These are phyloP conservation scores for Stemphylium lycopersici DNA, from an alignment of 2,329 filamentous ascomycete genomes.

Conservation along the genomic window DNA sequence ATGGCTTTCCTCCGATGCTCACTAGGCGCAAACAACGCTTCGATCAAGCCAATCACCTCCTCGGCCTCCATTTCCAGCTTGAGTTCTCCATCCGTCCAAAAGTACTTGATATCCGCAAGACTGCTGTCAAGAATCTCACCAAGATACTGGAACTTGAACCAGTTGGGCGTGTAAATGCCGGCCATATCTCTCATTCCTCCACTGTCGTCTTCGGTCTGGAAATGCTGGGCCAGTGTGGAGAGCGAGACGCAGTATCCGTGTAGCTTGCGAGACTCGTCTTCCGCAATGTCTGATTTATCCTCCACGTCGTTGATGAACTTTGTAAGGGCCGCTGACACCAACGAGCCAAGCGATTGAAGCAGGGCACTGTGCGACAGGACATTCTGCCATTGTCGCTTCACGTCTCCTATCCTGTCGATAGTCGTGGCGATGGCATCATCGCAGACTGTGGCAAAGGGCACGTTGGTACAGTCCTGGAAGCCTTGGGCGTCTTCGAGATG, in stretches of 20 bases:
- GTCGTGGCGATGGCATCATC: slow-evolving; percentile 65
- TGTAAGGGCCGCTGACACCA: slow-evolving; percentile 62
- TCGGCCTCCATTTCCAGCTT: slow-evolving; percentile 66
- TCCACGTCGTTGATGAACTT: slow-evolving; percentile 68
- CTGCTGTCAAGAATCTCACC: slow-evolving; percentile 67
- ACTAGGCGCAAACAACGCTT: slow-evolving; percentile 69
- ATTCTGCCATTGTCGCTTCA: slow-evolving; percentile 63
- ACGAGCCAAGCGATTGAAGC: slow-evolving; percentile 65
- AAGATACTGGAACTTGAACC: slow-evolving; percentile 70
- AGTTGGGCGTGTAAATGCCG: slow-evolving; percentile 66
- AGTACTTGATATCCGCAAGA: slow-evolving; percentile 68
- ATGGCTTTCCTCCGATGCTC: slow-evolving; percentile 64
- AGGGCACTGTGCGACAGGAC: slow-evolving; percentile 66
- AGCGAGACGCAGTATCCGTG: slow-evolving; percentile 63
- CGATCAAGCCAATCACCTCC: slow-evolving; percentile 67
- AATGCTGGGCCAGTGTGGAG: slow-evolving; percentile 62
- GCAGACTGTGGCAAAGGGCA: slow-evolving; percentile 65
- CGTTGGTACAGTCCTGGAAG: slow-evolving; percentile 64
- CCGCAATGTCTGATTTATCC: slow-evolving; percentile 68
- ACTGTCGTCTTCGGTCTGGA: slow-evolving; percentile 55
- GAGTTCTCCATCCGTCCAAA: slow-evolving; percentile 70
- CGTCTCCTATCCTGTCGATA: slow-evolving; percentile 62
- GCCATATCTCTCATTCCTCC: slow-evolving; percentile 59
- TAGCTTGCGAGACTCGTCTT: slow-evolving; percentile 66
- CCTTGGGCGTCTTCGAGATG: slow-evolving; percentile 68